Conservation (phyloP, 371 early-diverging fungal species). For the Conidiobolus coronatus region DNA sequence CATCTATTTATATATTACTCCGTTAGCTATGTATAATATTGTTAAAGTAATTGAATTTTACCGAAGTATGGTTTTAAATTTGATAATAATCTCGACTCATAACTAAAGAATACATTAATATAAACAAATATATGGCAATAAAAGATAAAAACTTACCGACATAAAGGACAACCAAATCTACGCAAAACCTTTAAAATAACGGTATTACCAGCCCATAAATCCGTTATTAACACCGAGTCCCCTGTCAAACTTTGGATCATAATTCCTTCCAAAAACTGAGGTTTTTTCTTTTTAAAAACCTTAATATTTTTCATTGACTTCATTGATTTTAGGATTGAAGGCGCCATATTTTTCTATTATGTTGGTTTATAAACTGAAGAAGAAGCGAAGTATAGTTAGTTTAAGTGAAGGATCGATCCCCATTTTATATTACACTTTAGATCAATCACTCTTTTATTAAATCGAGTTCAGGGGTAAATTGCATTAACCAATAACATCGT, state of each 20-base stretch:
- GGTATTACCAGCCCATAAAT: neutral
- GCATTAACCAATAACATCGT: too few relatives aligned
- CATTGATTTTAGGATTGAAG: neutral
- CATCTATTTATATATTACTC: neutral
- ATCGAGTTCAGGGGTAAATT: too few relatives aligned
- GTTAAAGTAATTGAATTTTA: neutral
- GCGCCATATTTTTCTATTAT: too few relatives aligned
- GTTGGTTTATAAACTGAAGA: too few relatives aligned
- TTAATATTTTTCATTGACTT: neutral
- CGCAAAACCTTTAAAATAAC: constrained; percentile 3
- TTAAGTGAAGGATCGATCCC: too few relatives aligned
- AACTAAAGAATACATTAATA: neutral
- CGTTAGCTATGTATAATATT: neutral
- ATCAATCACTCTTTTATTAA: too few relatives aligned
- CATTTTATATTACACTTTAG: too few relatives aligned
- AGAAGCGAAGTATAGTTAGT: too few relatives aligned
- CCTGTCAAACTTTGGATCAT: constrained; percentile 1
- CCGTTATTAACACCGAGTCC: constrained; percentile 1
- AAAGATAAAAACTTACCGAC: too few relatives aligned
- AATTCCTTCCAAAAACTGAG: constrained; percentile 1
- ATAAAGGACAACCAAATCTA: constrained; percentile 4
- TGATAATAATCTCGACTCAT: neutral
- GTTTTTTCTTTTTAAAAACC: neutral
- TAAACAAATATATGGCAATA: too few relatives aligned
- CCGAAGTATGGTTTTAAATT: neutral